These are phyloP conservation scores for Endoconidiophora polonica DNA, from an alignment of 2,329 filamentous ascomycete species.

Conservation along the genomic window DNA sequence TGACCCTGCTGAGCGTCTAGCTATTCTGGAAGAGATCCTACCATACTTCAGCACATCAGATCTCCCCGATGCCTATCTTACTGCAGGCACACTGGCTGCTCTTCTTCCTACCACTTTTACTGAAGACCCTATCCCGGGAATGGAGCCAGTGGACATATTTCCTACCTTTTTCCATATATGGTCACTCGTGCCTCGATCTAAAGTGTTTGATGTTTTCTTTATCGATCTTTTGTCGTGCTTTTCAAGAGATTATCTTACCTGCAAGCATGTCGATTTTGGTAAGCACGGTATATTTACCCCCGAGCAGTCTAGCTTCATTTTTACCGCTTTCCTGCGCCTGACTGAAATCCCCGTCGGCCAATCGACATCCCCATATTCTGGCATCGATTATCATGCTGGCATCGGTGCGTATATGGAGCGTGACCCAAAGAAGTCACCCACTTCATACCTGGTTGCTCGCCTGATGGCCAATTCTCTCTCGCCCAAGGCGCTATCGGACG, in stretches of 20 bases:
- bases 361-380: conserved; percentile 79
- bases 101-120: conserved; percentile 72
- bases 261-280: conserved; percentile 60
- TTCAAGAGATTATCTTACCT: conserved; percentile 65
- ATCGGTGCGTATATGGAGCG: conserved; percentile 76
- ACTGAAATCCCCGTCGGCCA: conserved; percentile 95
- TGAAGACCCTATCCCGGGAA: conserved; percentile 50
- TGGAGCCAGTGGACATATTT: conserved; percentile 77
- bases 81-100: conserved; percentile 73
- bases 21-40: conserved; percentile 64
- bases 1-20: conserved; percentile 68
- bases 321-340: conserved; percentile 74
- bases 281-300: conserved; percentile 82
- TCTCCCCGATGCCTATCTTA: conserved; percentile 79
- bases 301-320: conserved; percentile 82
- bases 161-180: conserved; percentile 94
- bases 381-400: conserved; percentile 69
- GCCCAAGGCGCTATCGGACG: conserved; percentile 53
- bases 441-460: conserved; percentile 78
- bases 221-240: conserved; percentile 80
- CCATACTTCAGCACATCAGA: conserved; percentile 90
- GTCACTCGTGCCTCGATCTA: conserved; percentile 83
- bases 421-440: conserved; percentile 83
- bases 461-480: conserved; percentile 91
- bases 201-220: conserved; percentile 69